These are phyloP conservation scores for Myriosclerotinia scirpicola DNA, from an alignment of 2,329 filamentous ascomycete genomes.

Conservation along the genomic window DNA sequence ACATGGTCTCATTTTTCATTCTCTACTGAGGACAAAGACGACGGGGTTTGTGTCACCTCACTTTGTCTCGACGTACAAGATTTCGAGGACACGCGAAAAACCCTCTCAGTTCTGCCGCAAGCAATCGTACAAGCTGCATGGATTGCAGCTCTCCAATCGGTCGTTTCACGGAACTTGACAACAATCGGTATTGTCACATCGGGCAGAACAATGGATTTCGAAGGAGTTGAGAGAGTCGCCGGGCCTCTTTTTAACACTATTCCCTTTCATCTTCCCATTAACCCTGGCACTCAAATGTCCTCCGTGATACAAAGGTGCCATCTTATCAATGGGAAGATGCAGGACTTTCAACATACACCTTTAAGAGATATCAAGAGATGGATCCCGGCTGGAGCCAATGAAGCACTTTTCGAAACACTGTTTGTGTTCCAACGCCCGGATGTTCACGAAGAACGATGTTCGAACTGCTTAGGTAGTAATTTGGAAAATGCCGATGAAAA, in stretches of 20 bases:
- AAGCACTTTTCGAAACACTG: conserved; percentile 72
- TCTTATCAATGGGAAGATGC: conserved; percentile 63
- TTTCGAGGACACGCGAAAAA: conserved; percentile 55
- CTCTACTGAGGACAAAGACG: conserved; percentile 6
- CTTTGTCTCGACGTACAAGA: conserved; percentile 43
- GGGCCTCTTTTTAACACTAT: conserved; percentile 91
- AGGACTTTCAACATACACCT: conserved; percentile 76
- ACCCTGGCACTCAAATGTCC: conserved; percentile 53
- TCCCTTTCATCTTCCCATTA: conserved; percentile 60
- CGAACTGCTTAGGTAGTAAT: conserved; percentile 54
- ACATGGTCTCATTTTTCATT: conserved; percentile 31
- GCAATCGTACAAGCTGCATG: conserved; percentile 76
- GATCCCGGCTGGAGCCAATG: conserved; percentile 53
- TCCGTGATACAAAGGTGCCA: conserved; percentile 65
- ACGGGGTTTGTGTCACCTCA: conserved; percentile 32
- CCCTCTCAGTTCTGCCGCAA: conserved; percentile 73
- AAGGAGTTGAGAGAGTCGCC: conserved; percentile 64
- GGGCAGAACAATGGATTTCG: conserved; percentile 70
- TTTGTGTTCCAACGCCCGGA: conserved; percentile 73
- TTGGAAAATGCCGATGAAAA: conserved; percentile 50
- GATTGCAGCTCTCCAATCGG: conserved; percentile 59
- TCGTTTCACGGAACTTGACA: conserved; percentile 44
- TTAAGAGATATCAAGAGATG: conserved; percentile 80
- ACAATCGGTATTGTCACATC: conserved; percentile 75
- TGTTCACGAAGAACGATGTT: conserved; percentile 33